phyloP scores from a whole-genome alignment of 257 asterid genomes.

The Linderniella brevidens region DNA sequence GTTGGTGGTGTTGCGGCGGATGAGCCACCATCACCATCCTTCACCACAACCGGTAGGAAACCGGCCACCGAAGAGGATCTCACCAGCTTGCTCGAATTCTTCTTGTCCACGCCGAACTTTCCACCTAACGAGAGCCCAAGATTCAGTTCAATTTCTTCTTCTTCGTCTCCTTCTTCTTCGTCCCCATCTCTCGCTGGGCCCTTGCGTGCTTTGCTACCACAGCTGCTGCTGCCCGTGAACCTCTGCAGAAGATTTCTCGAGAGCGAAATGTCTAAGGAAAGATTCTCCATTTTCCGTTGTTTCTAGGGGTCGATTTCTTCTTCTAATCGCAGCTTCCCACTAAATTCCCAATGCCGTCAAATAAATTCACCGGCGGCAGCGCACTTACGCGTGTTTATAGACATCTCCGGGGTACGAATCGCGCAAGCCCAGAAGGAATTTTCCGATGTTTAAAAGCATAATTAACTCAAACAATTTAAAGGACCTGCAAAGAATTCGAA shows the following conservation, averaged over 20 bases:
- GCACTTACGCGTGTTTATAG: constrained; percentile 16
- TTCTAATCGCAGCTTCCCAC: constrained; percentile 28
- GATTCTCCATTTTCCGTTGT: constrained; percentile 24
- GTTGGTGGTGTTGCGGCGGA: constrained; percentile 18
- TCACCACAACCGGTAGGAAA: constrained; percentile 35
- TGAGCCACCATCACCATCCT: constrained; percentile 36
- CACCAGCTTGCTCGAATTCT: constrained; percentile 20
- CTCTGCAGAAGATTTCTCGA: constrained; percentile 43
- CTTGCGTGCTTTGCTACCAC: constrained; percentile 2
- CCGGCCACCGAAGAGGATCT: constrained; percentile 60
- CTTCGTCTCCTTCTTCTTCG: constrained; percentile 7
- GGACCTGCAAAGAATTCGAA: background rate
- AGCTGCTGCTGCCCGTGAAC: constrained; percentile 28
- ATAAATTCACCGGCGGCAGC: constrained; percentile 11
- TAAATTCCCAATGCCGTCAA: no score
- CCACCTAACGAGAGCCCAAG: constrained; percentile 68
- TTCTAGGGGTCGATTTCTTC: constrained; percentile 8
- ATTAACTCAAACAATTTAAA: constrained; percentile 4
- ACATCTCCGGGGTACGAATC: constrained; percentile 15
- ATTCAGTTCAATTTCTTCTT: constrained; percentile 36
- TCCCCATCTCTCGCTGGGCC: background rate
- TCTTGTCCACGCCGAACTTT: constrained; percentile 53
- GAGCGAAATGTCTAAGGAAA: constrained; percentile 17
- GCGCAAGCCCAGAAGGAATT: constrained; percentile 18
- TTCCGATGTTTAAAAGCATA: constrained; percentile 23